Evolutionary conservation across 768 basidiomycete genomes (phyloP).

Genomic region (Mrakia blollopis): DNA sequence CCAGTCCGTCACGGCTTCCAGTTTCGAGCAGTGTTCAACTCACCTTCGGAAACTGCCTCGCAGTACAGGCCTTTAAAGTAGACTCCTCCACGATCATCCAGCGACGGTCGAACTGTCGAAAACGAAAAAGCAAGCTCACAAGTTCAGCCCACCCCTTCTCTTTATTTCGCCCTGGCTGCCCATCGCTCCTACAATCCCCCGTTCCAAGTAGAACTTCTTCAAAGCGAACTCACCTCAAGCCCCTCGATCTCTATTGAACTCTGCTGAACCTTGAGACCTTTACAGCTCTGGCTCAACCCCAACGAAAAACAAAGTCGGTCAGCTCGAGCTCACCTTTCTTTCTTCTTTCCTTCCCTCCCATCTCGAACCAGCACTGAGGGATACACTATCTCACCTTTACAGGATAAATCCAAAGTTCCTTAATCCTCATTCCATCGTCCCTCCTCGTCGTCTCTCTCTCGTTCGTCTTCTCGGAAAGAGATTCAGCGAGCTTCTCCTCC

Average conservation of each 20-base stretch:
- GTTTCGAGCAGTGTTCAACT: no score
- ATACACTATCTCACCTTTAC: conserved; percentile 15
- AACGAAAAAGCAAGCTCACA: no score
- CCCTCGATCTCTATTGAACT: background rate
- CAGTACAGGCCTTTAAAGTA: conserved; percentile 25
- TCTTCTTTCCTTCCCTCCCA: no score
- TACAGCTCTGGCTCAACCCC: conserved; percentile 20
- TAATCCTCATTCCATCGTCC: conserved; percentile 8
- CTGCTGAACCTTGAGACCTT: background rate
- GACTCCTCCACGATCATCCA: conserved; percentile 29
- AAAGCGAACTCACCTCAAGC: background rate
- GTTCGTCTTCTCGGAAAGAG: background rate
- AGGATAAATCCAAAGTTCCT: conserved; percentile 17
- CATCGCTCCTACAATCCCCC: background rate
- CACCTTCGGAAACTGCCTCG: conserved; percentile 15
- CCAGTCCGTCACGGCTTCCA: no score
- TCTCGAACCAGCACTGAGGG: background rate
- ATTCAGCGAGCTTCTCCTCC: background rate
- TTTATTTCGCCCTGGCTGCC: no score
- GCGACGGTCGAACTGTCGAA: conserved; percentile 21
- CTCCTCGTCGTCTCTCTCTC: background rate
- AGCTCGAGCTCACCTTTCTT: background rate
- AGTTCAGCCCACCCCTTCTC: background rate
- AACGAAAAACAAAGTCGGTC: background rate
- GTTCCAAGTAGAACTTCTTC: background rate